Evolutionary conservation across 2,329 filamentous ascomycete species (phyloP), one percentile per base, ranked within the genome.

Genomic region (Fusarium sp.): DNA sequence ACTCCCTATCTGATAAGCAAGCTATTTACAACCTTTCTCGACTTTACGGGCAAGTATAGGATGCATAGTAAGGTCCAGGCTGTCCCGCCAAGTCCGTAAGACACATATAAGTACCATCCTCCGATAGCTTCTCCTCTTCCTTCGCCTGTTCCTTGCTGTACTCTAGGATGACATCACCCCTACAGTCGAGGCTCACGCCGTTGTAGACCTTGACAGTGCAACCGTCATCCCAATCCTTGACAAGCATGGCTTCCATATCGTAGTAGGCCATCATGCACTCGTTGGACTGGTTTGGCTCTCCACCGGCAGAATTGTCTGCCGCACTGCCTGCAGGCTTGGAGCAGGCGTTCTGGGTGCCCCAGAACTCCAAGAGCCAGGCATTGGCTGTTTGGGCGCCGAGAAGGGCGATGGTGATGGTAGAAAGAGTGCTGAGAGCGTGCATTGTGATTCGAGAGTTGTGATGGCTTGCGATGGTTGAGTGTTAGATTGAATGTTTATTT

Each of bases 301-400:
- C 62, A 9, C 62, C 62, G 3, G 58, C 62, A 15, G 36, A 31
- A 51, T 8, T 65, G 7, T 65, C 62, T 23, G 50, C 50, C 18
- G 16, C 50, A 12, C 27, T 23, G 12, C 36, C 36, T 53, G 11
- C n/a, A 15, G 34, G 7, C 9, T 40, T 39, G 18, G 60, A 40
- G 39, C 62, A 65, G 11, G n/a, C 34, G 9, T 62, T 65, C 23
- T 65, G 62, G 3, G 62, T 65, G n/a, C 58, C 62, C 62, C 62
- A 65, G 18, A 65, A 65, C 37, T 65, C 62, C 4, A 65, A 23
- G 10, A 62, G 62, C 62, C 62, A 65, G 16, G 58, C 62, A 6
- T 65, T 65, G 44, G 62, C 43, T 10, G 58, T 46, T 40, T 65
- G 62, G 6, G 62, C 58, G 12, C 52, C n/a, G 34, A 65, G 48